Percentiles rank a stretch among this genome's conserved stretches.
Conservation (phyloP, 805 yeast species). For the Saccharomycopsis fermentans region DNA sequence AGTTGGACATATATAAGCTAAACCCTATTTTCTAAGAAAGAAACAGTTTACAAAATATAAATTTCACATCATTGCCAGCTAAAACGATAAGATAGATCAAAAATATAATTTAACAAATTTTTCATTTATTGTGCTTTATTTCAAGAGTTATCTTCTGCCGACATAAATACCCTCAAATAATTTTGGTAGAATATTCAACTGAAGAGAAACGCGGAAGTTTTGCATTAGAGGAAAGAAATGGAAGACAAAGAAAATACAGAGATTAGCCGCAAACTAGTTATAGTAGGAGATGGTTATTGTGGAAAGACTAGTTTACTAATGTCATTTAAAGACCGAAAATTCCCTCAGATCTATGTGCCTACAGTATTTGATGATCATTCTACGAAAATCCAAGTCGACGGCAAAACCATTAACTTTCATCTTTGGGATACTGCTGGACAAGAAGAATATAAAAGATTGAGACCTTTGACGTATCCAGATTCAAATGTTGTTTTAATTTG, state of each 20-base stretch:
- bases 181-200: too few species aligned
- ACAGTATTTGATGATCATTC: constrained; percentile 56
- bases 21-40: too few species aligned
- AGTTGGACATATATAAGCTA: too few species aligned
- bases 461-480: constrained; percentile 52
- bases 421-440: constrained; percentile 65
- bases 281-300: constrained; percentile 44
- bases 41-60: too few species aligned
- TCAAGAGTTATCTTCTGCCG: too few species aligned
- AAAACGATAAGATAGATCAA: too few species aligned
- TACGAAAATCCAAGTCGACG: constrained; percentile 47
- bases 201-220: background rate
- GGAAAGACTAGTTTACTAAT: constrained; percentile 49
- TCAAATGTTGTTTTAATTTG: constrained; percentile 50
- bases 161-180: too few species aligned
- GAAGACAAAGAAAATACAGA: background rate
- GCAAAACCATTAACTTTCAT: constrained; percentile 41
- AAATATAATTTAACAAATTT: too few species aligned
- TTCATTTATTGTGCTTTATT: too few species aligned
- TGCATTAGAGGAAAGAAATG: background rate
- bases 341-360: constrained; percentile 57
- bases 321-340: constrained; percentile 49
- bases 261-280: constrained; percentile 31
- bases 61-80: too few species aligned
- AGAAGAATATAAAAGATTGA: constrained; percentile 49